Base-by-base conservation (phyloP, 2,329 filamentous ascomycete species). In the Calonectria pseudoreteaudii region DNA sequence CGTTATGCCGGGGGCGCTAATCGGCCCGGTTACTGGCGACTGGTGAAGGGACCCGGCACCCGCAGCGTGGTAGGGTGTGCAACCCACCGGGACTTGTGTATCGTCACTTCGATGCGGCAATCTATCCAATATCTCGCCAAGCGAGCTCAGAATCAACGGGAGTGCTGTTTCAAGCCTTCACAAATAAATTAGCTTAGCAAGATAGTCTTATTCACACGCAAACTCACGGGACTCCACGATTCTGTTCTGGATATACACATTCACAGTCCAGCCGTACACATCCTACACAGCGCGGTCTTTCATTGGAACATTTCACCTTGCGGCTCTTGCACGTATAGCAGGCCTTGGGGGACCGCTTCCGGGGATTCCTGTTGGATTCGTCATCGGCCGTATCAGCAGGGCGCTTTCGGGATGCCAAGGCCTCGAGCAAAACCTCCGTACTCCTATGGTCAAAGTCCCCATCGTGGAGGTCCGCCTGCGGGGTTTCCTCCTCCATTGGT, bases 281-380 rank as follows among this genome's bases (percentile, higher is more conserved):
- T 23, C 69, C 68, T 16, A 28, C 20, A 11, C 69, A 71, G 18
- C 58, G 62, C 31, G 62, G 69, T 28, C 64, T 60, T 7, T 71
- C 62, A 66, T 71, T 67, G 41, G 69, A 71, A 11, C 69, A 71
- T 44, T 71, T 71, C 14, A 71, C 69, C 13, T 67, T 71, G 30
- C 64, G 62, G 38, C 70, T 72, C 70, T 72, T 72, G 31, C 70
- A 72, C 2, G 47, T 72, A 20, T 72, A 65, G 28, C 70, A 71
- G 26, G 70, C 70, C 16, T 47, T 68, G 11, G 70, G 70, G 34
- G 70, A 53, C 14, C 70, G 31, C 34, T 71, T 72, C 18, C 64
- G 64, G 2, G 34, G 36, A 18, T 68, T 44, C 23, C 53, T 49
- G 36, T 14, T 50, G 1, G 64, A n/a, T 23, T 26, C 34, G 30